Conservation (phyloP, 2,329 filamentous ascomycete genomes). For the Fusarium dlaminii region DNA sequence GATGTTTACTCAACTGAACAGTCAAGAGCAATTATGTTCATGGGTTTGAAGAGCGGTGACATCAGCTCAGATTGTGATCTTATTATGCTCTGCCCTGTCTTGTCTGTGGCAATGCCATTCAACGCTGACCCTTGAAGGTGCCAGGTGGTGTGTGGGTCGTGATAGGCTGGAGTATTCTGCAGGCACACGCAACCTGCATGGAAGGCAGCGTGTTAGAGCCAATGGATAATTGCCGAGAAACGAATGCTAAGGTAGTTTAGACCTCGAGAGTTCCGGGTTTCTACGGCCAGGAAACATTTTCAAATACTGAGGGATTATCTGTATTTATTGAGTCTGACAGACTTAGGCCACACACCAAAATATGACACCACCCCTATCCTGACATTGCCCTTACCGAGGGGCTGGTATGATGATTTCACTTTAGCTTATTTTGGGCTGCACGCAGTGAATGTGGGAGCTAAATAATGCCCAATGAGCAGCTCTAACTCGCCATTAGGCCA, state of each 20-base stretch:
- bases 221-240: background rate
- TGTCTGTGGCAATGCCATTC: conserved; percentile 8
- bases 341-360: background rate
- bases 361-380: background rate
- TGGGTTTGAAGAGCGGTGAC: background rate
- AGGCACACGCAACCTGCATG: conserved; percentile 25
- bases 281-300: background rate
- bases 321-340: background rate
- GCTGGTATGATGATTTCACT: conserved; percentile 27
- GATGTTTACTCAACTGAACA: conserved; percentile 25
- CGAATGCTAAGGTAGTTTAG: background rate
- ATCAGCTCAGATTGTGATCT: conserved; percentile 20
- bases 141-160: background rate
- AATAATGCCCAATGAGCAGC: background rate
- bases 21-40: background rate
- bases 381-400: conserved; percentile 20
- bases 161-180: conserved; percentile 19
- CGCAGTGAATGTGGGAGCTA: conserved; percentile 22
- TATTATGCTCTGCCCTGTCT: conserved; percentile 14
- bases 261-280: background rate
- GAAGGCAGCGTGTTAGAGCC: background rate
- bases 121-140: conserved; percentile 5
- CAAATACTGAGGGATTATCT: background rate
- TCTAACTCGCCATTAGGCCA: background rate
- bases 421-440: conserved; percentile 20